A percentile compares a stretch with the other conserved stretches of the same genome.
phyloP scores from a whole-genome alignment of 306 rosid genomes.

The Casuarina cunninghamiana region DNA sequence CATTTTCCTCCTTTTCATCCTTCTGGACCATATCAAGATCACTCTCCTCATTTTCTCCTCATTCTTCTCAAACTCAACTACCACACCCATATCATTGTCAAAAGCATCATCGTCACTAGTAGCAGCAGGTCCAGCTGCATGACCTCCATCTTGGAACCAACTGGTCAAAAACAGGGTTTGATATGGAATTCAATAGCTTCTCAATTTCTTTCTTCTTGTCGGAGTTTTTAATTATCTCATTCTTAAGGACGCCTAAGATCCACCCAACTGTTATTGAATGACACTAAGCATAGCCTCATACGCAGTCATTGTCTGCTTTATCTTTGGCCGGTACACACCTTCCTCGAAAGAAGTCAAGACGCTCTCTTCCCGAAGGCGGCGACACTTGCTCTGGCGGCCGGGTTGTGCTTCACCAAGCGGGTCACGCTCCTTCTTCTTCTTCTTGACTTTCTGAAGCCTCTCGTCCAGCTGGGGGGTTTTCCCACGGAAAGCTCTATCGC shows the following conservation, averaged over 20 bases:
- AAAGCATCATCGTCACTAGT: conserved; percentile 69
- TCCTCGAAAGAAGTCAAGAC: conserved; percentile 67
- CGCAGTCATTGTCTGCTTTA: conserved; percentile 85
- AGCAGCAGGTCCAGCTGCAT: conserved; percentile 43
- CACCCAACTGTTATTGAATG: conserved; percentile 83
- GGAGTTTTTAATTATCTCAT: conserved; percentile 51
- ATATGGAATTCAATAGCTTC: conserved; percentile 65
- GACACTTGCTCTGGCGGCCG: conserved; percentile 53
- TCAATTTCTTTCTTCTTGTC: conserved; percentile 93
- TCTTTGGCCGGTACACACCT: conserved; percentile 82
- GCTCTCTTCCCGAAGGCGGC: conserved; percentile 28
- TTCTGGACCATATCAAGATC: conserved; percentile 18
- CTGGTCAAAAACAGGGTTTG: conserved; percentile 55
- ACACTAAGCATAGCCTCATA: conserved; percentile 94
- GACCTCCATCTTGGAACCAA: conserved; percentile 73
- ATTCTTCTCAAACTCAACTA: conserved; percentile 42
- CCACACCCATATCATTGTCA: conserved; percentile 90
- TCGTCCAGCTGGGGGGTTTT: conserved; percentile 72
- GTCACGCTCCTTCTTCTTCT: conserved; percentile 64
- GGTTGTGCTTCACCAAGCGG: conserved; percentile 35
- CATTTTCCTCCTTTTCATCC: conserved; percentile 89
- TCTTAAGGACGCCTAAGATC: conserved; percentile 79
- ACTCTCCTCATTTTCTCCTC: no score
- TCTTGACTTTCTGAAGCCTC: conserved; percentile 63
- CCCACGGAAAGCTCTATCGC: conserved; percentile 46